A percentile compares a stretch with the other conserved stretches of the same genome.
phyloP scores from a whole-genome alignment of 2,329 filamentous ascomycete genomes.

The Aspergillus thermomutatus region DNA sequence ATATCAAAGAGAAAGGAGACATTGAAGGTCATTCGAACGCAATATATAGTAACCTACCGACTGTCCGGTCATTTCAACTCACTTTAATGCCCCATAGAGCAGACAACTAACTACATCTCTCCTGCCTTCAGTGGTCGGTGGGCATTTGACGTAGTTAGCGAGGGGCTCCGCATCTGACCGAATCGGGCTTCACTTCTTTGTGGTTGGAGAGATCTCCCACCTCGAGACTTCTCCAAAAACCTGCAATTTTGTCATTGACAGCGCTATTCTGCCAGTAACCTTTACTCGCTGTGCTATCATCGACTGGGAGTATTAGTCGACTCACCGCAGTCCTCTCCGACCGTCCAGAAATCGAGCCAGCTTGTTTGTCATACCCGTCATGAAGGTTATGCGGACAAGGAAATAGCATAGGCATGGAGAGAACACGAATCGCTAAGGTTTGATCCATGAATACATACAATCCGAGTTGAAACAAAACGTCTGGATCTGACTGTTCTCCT shows the following conservation, averaged over 20 bases:
- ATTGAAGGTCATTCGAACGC: not conserved
- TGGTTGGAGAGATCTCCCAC: not conserved
- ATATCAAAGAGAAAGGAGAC: not conserved
- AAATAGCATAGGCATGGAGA: constrained; percentile 41
- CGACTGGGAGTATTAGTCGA: not conserved
- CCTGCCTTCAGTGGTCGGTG: not conserved
- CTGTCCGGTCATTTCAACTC: not conserved
- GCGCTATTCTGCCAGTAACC: not conserved
- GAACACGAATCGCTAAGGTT: constrained; percentile 45
- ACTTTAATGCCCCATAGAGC: not conserved
- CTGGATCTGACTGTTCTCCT: constrained; percentile 3
- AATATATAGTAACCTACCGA: not conserved
- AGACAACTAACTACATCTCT: not conserved
- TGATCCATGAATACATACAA: constrained; percentile 5
- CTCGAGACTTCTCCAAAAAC: not conserved
- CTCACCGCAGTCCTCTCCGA: not conserved
- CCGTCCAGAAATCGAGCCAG: constrained; percentile 4
- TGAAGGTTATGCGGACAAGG: constrained; percentile 32
- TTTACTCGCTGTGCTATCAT: not conserved
- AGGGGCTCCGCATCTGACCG: constrained; percentile 24
- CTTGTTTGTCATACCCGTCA: constrained; percentile 13
- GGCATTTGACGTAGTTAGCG: constrained; percentile 10
- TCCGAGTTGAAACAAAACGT: not conserved
- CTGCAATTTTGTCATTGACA: not conserved
- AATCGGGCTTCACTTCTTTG: constrained; percentile 8